Percentiles rank a stretch among this genome's conserved stretches.
phyloP scores from a whole-genome alignment of 169 alveolate genomes.

The Plasmodium gonderi region DNA sequence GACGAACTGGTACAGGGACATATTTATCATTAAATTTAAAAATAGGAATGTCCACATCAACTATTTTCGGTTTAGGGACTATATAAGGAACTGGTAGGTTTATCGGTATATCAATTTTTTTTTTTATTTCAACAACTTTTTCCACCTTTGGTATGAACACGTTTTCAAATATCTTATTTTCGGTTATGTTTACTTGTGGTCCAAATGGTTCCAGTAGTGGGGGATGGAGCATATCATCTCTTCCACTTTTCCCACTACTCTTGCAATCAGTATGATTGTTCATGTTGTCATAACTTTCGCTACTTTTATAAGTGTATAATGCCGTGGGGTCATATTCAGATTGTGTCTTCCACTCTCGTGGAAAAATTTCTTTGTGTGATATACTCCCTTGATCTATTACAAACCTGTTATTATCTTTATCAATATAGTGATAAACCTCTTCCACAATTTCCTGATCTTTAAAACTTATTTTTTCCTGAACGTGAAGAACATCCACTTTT shows the following conservation, averaged over 20 bases:
- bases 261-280: not conserved
- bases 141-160: constrained; percentile 64
- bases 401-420: constrained; percentile 23
- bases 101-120: constrained; percentile 68
- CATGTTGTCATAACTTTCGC: not conserved
- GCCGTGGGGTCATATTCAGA: not conserved
- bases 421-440: constrained; percentile 59
- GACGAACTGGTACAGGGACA: constrained; percentile 81
- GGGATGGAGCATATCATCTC: constrained; percentile 54
- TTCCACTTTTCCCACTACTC: not conserved
- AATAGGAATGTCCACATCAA: constrained; percentile 80
- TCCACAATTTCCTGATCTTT: constrained; percentile 79
- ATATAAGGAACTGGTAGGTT: constrained; percentile 80
- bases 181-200: constrained; percentile 43
- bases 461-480: constrained; percentile 67
- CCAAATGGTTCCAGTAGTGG: constrained; percentile 75
- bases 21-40: constrained; percentile 81
- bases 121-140: constrained; percentile 62
- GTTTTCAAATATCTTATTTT: constrained; percentile 38
- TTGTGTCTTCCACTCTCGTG: not conserved
- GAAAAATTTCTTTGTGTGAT: not conserved
- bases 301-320: not conserved
- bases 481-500: constrained; percentile 54
- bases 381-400: not conserved
- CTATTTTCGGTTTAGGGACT: constrained; percentile 81